phyloP scores from a whole-genome alignment of 2,329 filamentous ascomycete genomes.

The Eutypa lata region DNA sequence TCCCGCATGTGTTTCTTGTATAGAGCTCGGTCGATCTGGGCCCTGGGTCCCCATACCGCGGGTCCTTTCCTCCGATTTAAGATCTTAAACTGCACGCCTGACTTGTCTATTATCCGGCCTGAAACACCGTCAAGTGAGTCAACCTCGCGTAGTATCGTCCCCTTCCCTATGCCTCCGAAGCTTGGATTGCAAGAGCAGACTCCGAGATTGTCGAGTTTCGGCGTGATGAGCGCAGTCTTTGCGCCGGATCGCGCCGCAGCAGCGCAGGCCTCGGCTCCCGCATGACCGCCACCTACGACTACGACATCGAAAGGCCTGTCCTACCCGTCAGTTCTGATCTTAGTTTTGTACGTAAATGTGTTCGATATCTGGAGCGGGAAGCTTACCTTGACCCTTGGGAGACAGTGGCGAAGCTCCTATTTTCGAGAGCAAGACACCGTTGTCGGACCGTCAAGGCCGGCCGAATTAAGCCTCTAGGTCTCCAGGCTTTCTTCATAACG shows the following conservation, averaged over 20 bases:
- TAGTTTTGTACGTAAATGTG: background rate
- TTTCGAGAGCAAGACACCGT: constrained; percentile 10
- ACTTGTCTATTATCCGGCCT: constrained; percentile 85
- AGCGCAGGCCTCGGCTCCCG: constrained; percentile 88
- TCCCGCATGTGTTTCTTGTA: constrained; percentile 91
- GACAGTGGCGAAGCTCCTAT: constrained; percentile 28
- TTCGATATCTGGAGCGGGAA: background rate
- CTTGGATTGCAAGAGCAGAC: constrained; percentile 97
- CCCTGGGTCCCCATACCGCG: constrained; percentile 93
- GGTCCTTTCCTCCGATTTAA: constrained; percentile 88
- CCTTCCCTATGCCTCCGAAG: constrained; percentile 98
- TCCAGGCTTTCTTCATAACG: constrained; percentile 55
- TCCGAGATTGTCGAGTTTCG: constrained; percentile 82
- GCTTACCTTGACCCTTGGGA: constrained; percentile 29
- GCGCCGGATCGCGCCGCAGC: constrained; percentile 87
- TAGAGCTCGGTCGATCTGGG: constrained; percentile 87
- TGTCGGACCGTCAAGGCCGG: constrained; percentile 13
- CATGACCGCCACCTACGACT: constrained; percentile 93
- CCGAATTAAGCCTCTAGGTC: constrained; percentile 23
- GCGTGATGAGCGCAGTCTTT: constrained; percentile 84
- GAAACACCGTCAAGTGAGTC: constrained; percentile 91
- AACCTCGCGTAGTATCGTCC: constrained; percentile 91
- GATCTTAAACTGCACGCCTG: constrained; percentile 89
- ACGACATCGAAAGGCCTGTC: constrained; percentile 80
- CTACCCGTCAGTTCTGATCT: background rate